Conservation (phyloP, 257 asterid species). For the Ballota nigra region DNA sequence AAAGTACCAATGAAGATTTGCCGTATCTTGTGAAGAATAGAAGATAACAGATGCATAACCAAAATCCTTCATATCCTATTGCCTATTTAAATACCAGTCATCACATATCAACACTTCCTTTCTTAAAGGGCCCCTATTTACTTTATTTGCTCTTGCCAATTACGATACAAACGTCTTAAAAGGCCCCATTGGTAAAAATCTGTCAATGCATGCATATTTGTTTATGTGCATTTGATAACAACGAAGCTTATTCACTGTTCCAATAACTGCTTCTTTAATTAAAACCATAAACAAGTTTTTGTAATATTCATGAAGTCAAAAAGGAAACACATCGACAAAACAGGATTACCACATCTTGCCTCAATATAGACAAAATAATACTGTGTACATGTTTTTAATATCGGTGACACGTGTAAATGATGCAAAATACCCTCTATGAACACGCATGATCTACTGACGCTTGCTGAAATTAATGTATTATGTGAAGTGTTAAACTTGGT, state of each 20-base stretch:
- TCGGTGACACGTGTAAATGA: not conserved
- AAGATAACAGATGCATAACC: not conserved
- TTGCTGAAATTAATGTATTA: not conserved
- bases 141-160: not conserved
- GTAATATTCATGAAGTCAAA: not conserved
- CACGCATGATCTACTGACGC: not conserved
- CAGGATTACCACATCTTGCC: constrained; percentile 8
- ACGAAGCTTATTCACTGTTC: not conserved
- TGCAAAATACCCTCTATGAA: not conserved
- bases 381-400: not conserved
- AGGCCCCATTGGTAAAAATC: not conserved
- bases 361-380: not conserved
- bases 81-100: not conserved
- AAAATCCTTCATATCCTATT: not conserved
- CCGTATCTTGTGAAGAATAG: not conserved
- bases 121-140: not conserved
- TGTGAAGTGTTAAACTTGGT: not conserved
- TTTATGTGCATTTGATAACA: not conserved
- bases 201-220: not conserved
- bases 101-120: not conserved
- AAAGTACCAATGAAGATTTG: not conserved
- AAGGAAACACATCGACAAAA: not conserved
- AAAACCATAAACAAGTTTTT: not conserved
- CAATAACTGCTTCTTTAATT: not conserved
- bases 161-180: not conserved